Evolutionary conservation across 495 filamentous ascomycete species (phyloP), one percentile per base, ranked within the genome.

Genomic region (Aspergillus campestris): DNA sequence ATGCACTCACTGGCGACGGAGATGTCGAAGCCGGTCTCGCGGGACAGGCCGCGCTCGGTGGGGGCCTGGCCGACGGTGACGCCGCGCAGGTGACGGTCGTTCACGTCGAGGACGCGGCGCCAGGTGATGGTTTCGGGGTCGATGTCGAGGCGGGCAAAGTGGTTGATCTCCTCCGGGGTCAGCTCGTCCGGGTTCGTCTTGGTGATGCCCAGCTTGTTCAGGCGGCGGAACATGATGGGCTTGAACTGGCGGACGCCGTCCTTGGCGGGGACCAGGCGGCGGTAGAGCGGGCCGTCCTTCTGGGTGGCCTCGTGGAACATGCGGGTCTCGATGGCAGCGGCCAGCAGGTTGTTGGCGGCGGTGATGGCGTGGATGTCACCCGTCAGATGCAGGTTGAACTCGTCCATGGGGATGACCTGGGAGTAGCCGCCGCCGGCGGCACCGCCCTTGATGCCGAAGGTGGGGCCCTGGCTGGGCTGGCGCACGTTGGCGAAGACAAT

Each of bases 321-420:
- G 48, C 92, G 82, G 6, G 92, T 97, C 55, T 98, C 92, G 55
- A 98, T 95, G 9, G 92, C 92, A 34, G 92, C 92, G 44, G 92
- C 92, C n/a, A 98, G 83, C 34, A 98, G 75, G 68, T 98, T 98
- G 73, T 97, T 98, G 5, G 92, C 92, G 8, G 92, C 92, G 31
- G 89, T 87, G 58, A 98, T 91, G 34, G 92, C 92, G 61, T 98
- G 92, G 50, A 98, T 97, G 61, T 98, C 92, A 53, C 92, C 92
- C 34, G 92, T 98, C 61, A 98, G 69, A 61, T 98, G 92, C 50
- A 98, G 73, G 61, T 98, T 98, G 74, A 98, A 98, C 63, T 98
- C 92, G 52, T 98, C 92, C 92, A 98, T 98, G 42, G 92, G 92
- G 53, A 98, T 97, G 57, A 97, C 92, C 65, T 98, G 92, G 63